Evolutionary conservation across 2,329 filamentous ascomycete genomes (phyloP), one percentile per base, ranked within the genome.

Genomic region (Fusarium algeriense): DNA sequence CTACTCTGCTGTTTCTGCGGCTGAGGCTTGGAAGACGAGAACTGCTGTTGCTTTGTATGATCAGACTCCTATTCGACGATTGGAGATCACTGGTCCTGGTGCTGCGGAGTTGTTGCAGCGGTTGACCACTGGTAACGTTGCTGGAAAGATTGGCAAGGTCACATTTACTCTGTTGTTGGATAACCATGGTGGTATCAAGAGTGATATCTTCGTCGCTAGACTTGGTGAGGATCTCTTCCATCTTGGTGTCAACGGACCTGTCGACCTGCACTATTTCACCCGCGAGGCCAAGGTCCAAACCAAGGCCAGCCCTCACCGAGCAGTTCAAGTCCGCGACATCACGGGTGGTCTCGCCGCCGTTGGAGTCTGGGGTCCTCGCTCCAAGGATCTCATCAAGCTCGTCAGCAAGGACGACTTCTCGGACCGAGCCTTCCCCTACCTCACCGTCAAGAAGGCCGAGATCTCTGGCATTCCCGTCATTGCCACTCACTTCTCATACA

Each of bases 11-110:
- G 86, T 90, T 40, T 83, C 85, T 1, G 88, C 87, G 0, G 88
- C 81, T 2, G 89, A 91, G 75, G 89, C 89, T 0, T 91, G 88
- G 88, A 90, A 89, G 80, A 91, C 89, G 4, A 84, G 89, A 3
- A 89, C 88, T 8, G 85, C 87, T 0, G 88, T 86, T 4, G 89
- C 87, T 11, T 83, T 91, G 83, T 91, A 87, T 73, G 89, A 91
- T 69, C 85, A 91, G 83, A 90, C 88, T 3, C 85, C 89, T 0
- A 83, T 90, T 38, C 84, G 88, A 26, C 83, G 89, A 3, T 81
- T 91, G 6, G 86, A 90, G 61, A 81, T 91, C 0, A 84, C 83
- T 3, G 89, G 89, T 0, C 87, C 88, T 0, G 89, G 89, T 0
- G 86, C 88, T 3, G 80, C 84, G 0, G 77, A 84, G n/a, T 73